Base-by-base conservation (phyloP, 225 moss, liverwort and hornwort species). In the Lunularia cruciata region DNA sequence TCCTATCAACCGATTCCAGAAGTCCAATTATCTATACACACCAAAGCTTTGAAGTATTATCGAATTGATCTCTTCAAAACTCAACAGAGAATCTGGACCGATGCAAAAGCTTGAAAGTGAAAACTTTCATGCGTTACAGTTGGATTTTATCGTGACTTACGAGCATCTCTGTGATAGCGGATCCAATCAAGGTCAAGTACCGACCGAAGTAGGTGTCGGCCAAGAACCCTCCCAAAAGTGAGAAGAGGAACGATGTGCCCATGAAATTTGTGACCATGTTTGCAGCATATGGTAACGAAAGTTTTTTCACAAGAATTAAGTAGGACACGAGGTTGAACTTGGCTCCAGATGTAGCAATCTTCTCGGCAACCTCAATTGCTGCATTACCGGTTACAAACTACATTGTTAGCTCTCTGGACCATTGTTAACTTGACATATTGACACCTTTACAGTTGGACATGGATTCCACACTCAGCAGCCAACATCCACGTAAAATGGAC, bases 151-250 rank as follows among this genome's bases (percentile, higher is more conserved):
- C 12, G 43, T 43, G 43, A 43, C 68, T 68, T 68, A 68, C 68
- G 20, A 68, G 34, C 68, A 68, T 68, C 52, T 68, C 34, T 22
- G 39, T 68, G 35, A 23, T 12, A 25, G 49, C 68, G 15, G 68
- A n/a, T 3, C 51, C 68, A 18, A 75, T 49, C 51, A 78, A 27
- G 10, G 63, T 73, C 60, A 60, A 63, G 54, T 60, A 78, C 7
- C 83, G 79, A 0, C 83, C 83, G 25, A 83, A 63, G 63, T 57
- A 83, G 7, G 83, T 66, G 73, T 83, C 83, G 8, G 83, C 76
- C 33, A 83, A 48, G 68, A 79, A 83, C 27, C 83, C 83, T 60
- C 83, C 83, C 8, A 79, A 62, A 15, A 83, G 69, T 5, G 68
- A 69, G 45, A 75, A 66, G 37, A 83, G 56, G 57, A 73, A 83